These are phyloP conservation scores for Chrysoporthe puriensis DNA, from an alignment of 2,329 filamentous ascomycete genomes.

Conservation along the genomic window DNA sequence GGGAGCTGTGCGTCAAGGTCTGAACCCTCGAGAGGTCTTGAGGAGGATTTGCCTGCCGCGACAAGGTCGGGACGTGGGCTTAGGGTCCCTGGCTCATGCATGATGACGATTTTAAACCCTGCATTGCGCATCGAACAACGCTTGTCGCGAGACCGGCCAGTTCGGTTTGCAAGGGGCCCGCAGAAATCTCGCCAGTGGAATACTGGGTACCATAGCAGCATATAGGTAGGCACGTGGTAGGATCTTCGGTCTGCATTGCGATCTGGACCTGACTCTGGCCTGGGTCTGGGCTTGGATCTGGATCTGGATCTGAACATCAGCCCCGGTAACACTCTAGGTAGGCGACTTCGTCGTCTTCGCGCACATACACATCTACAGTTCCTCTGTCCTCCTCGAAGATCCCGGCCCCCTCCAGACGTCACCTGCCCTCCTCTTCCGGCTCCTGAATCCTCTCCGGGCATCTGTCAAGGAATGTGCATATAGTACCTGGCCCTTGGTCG, in stretches of 20 bases:
- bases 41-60: slow-evolving; percentile 7
- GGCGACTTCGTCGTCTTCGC: background rate
- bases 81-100: slow-evolving; percentile 13
- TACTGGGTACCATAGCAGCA: background rate
- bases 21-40: background rate
- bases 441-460: background rate
- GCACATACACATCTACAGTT: background rate
- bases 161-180: background rate
- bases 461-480: slow-evolving; percentile 14
- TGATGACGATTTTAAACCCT: slow-evolving; percentile 9
- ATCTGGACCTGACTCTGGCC: background rate
- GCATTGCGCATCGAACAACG: background rate
- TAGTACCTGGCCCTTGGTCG: background rate
- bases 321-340: background rate
- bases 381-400: background rate
- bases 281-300: background rate
- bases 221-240: background rate
- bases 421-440: background rate
- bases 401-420: background rate
- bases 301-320: background rate
- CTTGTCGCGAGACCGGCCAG: slow-evolving; percentile 4
- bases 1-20: background rate
- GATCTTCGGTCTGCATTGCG: background rate
- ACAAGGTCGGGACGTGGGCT: background rate
- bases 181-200: slow-evolving; percentile 4